Percentiles rank a stretch among this genome's conserved stretches.
Evolutionary conservation across 768 basidiomycete genomes (phyloP).

Genomic region (Albatrellus ellisii): DNA sequence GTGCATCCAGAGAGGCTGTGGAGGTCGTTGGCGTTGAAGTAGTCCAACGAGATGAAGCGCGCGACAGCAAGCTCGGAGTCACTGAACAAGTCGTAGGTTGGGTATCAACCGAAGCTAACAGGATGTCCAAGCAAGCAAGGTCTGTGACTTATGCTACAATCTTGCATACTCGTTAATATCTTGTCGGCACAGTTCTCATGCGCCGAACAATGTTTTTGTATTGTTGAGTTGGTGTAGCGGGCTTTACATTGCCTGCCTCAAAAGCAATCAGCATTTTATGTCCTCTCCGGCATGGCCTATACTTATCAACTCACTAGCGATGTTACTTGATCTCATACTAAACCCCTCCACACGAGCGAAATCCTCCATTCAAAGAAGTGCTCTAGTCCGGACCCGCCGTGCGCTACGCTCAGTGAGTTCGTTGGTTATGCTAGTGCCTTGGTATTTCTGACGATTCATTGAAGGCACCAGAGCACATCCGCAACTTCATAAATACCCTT

Average conservation of each 20-base stretch:
- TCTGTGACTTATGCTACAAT: conserved; percentile 21
- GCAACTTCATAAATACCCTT: conserved; percentile 37
- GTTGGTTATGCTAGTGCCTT: not conserved
- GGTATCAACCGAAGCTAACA: conserved; percentile 54
- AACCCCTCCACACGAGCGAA: conserved; percentile 40
- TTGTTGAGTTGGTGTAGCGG: conserved; percentile 62
- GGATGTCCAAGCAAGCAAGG: conserved; percentile 45
- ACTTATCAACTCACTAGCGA: conserved; percentile 43
- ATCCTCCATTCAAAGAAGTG: conserved; percentile 44
- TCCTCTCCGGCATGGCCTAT: conserved; percentile 35
- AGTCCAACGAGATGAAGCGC: conserved; percentile 47
- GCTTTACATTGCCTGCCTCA: conserved; percentile 40
- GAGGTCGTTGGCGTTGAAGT: conserved; percentile 53
- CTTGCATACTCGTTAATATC: not conserved
- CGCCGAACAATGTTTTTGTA: conserved; percentile 50
- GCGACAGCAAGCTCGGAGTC: conserved; percentile 41
- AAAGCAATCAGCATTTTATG: conserved; percentile 30
- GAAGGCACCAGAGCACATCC: conserved; percentile 30
- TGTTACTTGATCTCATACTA: conserved; percentile 45
- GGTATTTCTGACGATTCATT: not conserved
- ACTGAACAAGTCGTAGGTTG: conserved; percentile 65
- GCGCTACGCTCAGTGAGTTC: conserved; percentile 47
- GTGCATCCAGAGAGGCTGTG: conserved; percentile 55
- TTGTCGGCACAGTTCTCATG: conserved; percentile 19
- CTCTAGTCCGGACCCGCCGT: conserved; percentile 47